These are phyloP conservation scores for Epichloe gansuensis DNA, from an alignment of 2,329 filamentous ascomycete species.

Conservation along the genomic window DNA sequence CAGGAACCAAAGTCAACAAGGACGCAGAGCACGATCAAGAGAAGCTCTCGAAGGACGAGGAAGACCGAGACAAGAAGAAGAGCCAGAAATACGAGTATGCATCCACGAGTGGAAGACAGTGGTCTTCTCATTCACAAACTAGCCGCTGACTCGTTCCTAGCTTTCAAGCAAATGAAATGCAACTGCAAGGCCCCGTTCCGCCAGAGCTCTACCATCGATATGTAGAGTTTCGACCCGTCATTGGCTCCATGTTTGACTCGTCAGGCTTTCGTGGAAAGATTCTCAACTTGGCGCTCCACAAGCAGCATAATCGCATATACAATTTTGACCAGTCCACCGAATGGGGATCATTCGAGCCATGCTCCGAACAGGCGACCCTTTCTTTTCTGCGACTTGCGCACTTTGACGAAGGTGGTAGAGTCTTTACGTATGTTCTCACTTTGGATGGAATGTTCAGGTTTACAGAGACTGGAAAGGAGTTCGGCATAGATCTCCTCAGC, in stretches of 20 bases:
- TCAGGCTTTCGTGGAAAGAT: conserved; percentile 67
- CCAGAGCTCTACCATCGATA: conserved; percentile 75
- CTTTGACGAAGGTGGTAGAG: conserved; percentile 70
- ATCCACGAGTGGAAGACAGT: not conserved
- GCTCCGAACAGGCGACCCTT: conserved; percentile 56
- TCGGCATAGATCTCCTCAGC: conserved; percentile 81
- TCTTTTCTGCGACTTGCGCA: conserved; percentile 80
- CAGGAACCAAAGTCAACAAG: conserved; percentile 56
- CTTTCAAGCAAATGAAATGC: conserved; percentile 88
- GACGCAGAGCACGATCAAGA: conserved; percentile 36
- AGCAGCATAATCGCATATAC: conserved; percentile 81
- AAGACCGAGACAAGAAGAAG: conserved; percentile 32
- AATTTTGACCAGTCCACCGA: conserved; percentile 70
- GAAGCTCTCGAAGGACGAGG: conserved; percentile 3
- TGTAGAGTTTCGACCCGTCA: conserved; percentile 84
- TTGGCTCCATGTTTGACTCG: conserved; percentile 76
- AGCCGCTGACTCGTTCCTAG: conserved; percentile 28
- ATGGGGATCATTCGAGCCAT: conserved; percentile 53
- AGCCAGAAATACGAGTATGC: conserved; percentile 62
- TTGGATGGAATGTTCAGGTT: conserved; percentile 79
- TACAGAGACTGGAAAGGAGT: conserved; percentile 91
- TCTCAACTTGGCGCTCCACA: conserved; percentile 73
- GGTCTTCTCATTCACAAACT: not conserved
- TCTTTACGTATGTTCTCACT: conserved; percentile 87
- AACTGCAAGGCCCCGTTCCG: conserved; percentile 73